Evolutionary conservation across 2,329 filamentous ascomycete species (phyloP), one percentile per base, ranked within the genome.

Genomic region (Penicillium hordei): DNA sequence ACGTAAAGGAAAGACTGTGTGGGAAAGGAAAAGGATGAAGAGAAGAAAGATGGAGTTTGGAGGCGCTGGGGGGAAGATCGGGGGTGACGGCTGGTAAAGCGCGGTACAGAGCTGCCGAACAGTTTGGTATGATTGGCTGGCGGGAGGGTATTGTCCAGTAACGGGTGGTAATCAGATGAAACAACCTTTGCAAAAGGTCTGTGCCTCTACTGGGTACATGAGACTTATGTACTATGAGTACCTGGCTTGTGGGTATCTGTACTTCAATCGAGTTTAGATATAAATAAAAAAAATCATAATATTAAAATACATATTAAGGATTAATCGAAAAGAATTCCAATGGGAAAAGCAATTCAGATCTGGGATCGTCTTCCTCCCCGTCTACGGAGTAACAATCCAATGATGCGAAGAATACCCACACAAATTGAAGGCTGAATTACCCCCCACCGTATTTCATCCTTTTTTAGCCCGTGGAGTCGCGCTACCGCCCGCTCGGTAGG

Each of bases 401-500:
- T 51, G 48, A 44, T 52, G 39, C 23, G 31, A 34, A 23, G 36
- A 36, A 34, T 39, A 52, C 31, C 52, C 56, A 58, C 52, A 39
- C 27, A 42, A 44, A 33, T 23, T 31, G 45, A 60, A 52, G 50
- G 50, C 52, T 57, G 52, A 56, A 55, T 54, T 59, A 42, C 46
- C 51, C 57, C 60, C 43, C 36, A 51, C 53, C 29, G 46, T 55
- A 51, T 55, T 51, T 31, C 27, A 44, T 51, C 39, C 38, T 56
- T 45, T 52, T 56, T 52, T 52, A 53, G 52, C 52, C 58, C 58
- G 55, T 63, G 58, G 53, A 63, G 58, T 61, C 57, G 58, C 66
- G 61, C 62, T 70, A 65, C 61, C 63, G 58, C 60, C 59, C 60
- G 63, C 60, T 60, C 63, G 64, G 63, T 67, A 71, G 69, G 69